Conservation (phyloP, 805 yeast species). For the Ogataea trehalophila region DNA sequence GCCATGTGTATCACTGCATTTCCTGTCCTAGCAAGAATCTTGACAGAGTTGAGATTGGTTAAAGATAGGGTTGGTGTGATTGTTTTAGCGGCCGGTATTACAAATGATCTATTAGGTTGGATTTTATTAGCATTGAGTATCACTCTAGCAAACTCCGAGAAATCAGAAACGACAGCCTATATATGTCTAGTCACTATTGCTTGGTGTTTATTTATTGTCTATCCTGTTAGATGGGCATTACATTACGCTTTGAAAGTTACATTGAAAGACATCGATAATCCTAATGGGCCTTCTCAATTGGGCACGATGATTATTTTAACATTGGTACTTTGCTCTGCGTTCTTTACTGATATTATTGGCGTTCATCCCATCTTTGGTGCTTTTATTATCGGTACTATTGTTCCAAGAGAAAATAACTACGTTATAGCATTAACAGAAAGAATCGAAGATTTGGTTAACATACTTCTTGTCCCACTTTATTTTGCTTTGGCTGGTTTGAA, state of each 20-base stretch:
- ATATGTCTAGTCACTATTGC: slow-evolving; percentile 62
- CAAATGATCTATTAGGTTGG: too few relatives aligned
- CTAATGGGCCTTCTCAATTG: slow-evolving; percentile 59
- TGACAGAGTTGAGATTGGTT: slow-evolving; percentile 65
- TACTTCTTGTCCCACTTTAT: slow-evolving; percentile 69
- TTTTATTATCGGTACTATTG: slow-evolving; percentile 67
- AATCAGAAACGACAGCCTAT: slow-evolving; percentile 65
- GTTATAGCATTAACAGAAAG: slow-evolving; percentile 66
- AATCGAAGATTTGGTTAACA: slow-evolving; percentile 72
- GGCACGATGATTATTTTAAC: slow-evolving; percentile 53
- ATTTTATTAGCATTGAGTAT: slow-evolving; percentile 69
- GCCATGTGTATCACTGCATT: slow-evolving; percentile 84
- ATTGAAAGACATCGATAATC: slow-evolving; percentile 42
- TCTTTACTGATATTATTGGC: slow-evolving; percentile 79
- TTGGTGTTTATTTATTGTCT: slow-evolving; percentile 59
- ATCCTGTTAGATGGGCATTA: slow-evolving; percentile 61
- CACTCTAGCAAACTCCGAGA: slow-evolving; percentile 68
- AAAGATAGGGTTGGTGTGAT: slow-evolving; percentile 67
- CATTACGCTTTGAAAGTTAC: slow-evolving; percentile 38
- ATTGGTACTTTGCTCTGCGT: slow-evolving; percentile 62
- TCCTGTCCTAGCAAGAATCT: slow-evolving; percentile 76
- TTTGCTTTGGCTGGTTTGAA: slow-evolving; percentile 77
- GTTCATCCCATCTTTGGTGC: slow-evolving; percentile 89
- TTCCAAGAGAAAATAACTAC: slow-evolving; percentile 73
- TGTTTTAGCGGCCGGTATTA: slow-evolving; percentile 84